A percentile compares a stretch with the other conserved stretches of the same genome.
Evolutionary conservation across 73 alveolate genomes (phyloP).

Genomic region (Paramecium sexaurelia): DNA sequence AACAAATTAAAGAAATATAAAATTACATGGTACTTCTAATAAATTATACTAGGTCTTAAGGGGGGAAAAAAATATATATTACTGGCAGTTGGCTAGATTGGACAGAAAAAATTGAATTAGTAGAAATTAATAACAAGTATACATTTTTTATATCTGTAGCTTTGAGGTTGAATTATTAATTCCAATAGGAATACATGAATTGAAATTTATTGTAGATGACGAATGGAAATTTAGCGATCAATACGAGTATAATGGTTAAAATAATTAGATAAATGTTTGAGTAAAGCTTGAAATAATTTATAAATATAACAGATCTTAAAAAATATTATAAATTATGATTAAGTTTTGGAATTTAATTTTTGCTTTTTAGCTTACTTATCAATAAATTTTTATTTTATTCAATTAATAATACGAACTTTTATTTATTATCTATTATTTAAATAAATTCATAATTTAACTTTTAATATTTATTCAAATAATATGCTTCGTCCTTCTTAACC

Average conservation of each 20-base stretch:
- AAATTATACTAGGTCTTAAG: neutral
- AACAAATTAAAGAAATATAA: neutral
- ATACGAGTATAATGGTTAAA: slow-evolving; percentile 1
- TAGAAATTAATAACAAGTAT: slow-evolving; percentile 11
- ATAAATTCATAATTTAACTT: too few species aligned
- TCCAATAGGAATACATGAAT: neutral
- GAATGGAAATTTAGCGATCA: slow-evolving; percentile 5
- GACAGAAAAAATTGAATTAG: neutral
- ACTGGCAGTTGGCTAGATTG: slow-evolving; percentile 48
- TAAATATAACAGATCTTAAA: too few species aligned
- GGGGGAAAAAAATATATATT: neutral
- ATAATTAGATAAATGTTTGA: neutral
- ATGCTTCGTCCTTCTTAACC: too few species aligned
- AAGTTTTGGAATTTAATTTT: too few species aligned
- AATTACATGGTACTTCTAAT: neutral
- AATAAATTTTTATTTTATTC: too few species aligned
- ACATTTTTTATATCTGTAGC: neutral
- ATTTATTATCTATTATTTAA: too few species aligned
- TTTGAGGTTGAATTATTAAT: neutral
- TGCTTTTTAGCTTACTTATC: too few species aligned
- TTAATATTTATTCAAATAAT: too few species aligned
- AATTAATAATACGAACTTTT: too few species aligned
- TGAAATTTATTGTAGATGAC: slow-evolving; percentile 46
- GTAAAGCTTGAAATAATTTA: neutral
- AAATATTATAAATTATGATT: too few species aligned